Percentiles rank a stretch among this genome's conserved stretches.
phyloP scores from a whole-genome alignment of 1,284 basidiomycete genomes.

The Trichosporon sp. region DNA sequence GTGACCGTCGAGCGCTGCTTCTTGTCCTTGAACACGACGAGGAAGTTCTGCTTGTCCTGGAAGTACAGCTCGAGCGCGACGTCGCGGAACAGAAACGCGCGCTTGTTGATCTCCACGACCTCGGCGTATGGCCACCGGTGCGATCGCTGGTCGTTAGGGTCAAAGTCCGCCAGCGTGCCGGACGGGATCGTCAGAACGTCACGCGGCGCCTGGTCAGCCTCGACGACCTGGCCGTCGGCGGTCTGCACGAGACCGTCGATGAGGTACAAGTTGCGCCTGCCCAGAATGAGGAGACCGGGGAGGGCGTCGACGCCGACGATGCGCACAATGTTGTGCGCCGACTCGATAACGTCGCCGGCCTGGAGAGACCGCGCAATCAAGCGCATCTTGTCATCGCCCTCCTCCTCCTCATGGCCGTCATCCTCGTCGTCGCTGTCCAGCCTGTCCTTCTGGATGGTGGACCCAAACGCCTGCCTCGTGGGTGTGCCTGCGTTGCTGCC shows the following conservation, averaged over 20 bases:
- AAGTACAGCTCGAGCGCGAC: constrained; percentile 92
- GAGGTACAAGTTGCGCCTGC: constrained; percentile 82
- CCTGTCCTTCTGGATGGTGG: not conserved
- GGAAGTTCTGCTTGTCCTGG: constrained; percentile 78
- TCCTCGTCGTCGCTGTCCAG: not conserved
- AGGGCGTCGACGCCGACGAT: constrained; percentile 77
- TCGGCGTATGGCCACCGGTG: constrained; percentile 80
- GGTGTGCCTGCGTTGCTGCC: constrained; percentile 14
- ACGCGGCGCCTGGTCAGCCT: constrained; percentile 80
- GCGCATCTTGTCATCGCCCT: constrained; percentile 69
- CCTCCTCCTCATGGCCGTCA: constrained; percentile 43
- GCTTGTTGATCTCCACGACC: constrained; percentile 74
- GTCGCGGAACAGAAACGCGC: constrained; percentile 84
- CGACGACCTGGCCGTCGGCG: constrained; percentile 82
- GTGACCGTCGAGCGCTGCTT: constrained; percentile 67
- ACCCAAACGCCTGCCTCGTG: constrained; percentile 6
- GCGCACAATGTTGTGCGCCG: constrained; percentile 75
- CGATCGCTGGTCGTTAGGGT: constrained; percentile 69
- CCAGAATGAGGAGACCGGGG: constrained; percentile 86
- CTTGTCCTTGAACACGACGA: constrained; percentile 75
- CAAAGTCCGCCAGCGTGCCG: constrained; percentile 76
- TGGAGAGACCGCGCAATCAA: constrained; percentile 64
- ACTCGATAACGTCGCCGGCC: constrained; percentile 86
- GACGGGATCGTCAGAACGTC: constrained; percentile 77
- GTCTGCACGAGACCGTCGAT: constrained; percentile 90